phyloP scores from a whole-genome alignment of 768 basidiomycete genomes.

The Candolleomyces efflorescens region DNA sequence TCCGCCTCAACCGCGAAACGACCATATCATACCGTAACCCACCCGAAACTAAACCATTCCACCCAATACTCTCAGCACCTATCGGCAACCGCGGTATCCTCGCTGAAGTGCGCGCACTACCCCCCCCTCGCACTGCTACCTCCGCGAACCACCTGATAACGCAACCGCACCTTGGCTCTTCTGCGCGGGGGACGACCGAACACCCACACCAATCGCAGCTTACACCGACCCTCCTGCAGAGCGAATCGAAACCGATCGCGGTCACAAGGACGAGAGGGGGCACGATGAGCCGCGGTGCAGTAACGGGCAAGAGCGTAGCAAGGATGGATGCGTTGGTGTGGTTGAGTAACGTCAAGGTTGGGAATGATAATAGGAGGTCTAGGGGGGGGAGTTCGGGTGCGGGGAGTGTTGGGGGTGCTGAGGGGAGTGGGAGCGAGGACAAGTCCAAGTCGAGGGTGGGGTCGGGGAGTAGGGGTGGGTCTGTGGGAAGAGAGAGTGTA shows the following conservation, averaged over 20 bases:
- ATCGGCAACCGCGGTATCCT: conserved; percentile 63
- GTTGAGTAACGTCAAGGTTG: conserved; percentile 72
- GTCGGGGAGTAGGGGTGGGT: conserved; percentile 15
- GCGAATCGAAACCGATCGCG: conserved; percentile 7
- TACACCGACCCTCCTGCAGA: conserved; percentile 5
- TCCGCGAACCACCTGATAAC: conserved; percentile 32
- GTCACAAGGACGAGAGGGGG: conserved; percentile 25
- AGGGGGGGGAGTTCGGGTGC: conserved; percentile 55
- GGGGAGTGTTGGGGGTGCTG: conserved; percentile 47
- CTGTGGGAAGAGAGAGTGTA: conserved; percentile 16
- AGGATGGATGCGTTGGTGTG: conserved; percentile 67
- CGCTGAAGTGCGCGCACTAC: conserved; percentile 63
- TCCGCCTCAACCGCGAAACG: conserved; percentile 16
- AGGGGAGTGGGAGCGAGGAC: conserved; percentile 43
- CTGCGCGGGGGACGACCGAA: conserved; percentile 14
- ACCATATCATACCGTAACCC: conserved; percentile 54
- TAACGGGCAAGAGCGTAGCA: conserved; percentile 44
- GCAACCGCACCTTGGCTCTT: conserved; percentile 19
- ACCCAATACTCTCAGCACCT: conserved; percentile 59
- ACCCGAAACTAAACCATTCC: conserved; percentile 33
- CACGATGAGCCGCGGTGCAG: conserved; percentile 47
- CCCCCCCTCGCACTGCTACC: conserved; percentile 24
- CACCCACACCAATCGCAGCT: not conserved
- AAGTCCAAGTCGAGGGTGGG: conserved; percentile 40
- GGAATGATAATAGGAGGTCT: too few species aligned